These are phyloP conservation scores for Fusarium phyllophilum DNA, from an alignment of 2,329 filamentous ascomycete species.

Conservation along the genomic window DNA sequence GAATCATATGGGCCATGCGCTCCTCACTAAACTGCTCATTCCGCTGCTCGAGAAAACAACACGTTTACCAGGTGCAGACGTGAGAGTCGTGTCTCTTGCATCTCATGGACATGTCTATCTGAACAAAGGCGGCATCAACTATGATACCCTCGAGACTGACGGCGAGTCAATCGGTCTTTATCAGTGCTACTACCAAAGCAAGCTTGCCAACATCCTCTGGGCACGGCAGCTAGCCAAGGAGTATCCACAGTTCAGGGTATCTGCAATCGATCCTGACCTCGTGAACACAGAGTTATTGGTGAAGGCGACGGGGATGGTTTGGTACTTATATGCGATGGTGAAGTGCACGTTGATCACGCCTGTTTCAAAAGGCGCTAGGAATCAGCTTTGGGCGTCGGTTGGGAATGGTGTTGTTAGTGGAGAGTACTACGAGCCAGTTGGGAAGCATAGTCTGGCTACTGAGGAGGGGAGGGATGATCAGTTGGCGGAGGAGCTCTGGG, in stretches of 20 bases:
- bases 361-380: background rate
- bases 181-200: background rate
- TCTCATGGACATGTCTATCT: background rate
- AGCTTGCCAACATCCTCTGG: background rate
- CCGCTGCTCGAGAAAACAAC: background rate
- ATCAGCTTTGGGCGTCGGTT: background rate
- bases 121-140: background rate
- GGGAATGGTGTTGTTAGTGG: background rate
- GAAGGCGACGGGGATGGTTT: background rate
- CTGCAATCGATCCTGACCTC: background rate
- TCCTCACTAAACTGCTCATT: accelerated
- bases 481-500: background rate
- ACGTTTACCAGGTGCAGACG: background rate
- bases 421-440: background rate
- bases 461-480: background rate
- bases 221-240: background rate
- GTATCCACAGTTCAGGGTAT: background rate
- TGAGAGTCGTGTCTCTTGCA: background rate
- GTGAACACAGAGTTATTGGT: background rate
- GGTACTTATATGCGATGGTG: background rate
- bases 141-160: background rate
- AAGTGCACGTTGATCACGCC: background rate
- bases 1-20: background rate
- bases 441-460: background rate
- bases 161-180: background rate